Percentiles rank a stretch among this genome's conserved stretches.
Evolutionary conservation across 495 filamentous ascomycete species (phyloP).

Genomic region (Xylaria scruposa): DNA sequence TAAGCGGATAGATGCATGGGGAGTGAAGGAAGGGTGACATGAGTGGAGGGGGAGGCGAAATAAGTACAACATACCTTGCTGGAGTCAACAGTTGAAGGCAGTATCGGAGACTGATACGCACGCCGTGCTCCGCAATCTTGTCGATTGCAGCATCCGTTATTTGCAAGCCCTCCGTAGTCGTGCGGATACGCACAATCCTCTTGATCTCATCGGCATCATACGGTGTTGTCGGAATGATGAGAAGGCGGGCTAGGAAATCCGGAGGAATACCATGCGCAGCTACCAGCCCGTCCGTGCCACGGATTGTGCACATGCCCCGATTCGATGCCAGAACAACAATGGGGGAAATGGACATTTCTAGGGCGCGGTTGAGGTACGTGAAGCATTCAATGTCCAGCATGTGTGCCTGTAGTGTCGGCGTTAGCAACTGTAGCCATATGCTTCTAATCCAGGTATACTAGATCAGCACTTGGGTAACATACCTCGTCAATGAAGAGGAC

Average conservation of each 20-base stretch:
- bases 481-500: conserved; percentile 99
- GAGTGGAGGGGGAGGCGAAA: not conserved
- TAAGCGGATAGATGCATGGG: not conserved
- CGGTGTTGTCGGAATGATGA: conserved; percentile 91
- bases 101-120: conserved; percentile 87
- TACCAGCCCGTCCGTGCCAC: conserved; percentile 79
- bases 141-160: conserved; percentile 84
- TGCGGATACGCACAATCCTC: conserved; percentile 82
- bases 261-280: conserved; percentile 93
- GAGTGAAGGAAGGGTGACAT: not conserved
- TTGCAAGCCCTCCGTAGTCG: conserved; percentile 77
- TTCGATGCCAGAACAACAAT: conserved; percentile 98
- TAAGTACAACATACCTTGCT: conserved; percentile 57
- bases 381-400: conserved; percentile 99
- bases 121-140: conserved; percentile 83
- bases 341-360: conserved; percentile 90
- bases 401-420: conserved; percentile 69
- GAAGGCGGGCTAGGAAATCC: conserved; percentile 87
- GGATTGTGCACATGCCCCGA: conserved; percentile 87
- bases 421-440: not conserved
- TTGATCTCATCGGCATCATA: conserved; percentile 88
- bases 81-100: conserved; percentile 92
- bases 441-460: not conserved
- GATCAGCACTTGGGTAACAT: conserved; percentile 36
- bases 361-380: conserved; percentile 95